Conservation (phyloP, 768 basidiomycete genomes). For the Mycena metata region DNA sequence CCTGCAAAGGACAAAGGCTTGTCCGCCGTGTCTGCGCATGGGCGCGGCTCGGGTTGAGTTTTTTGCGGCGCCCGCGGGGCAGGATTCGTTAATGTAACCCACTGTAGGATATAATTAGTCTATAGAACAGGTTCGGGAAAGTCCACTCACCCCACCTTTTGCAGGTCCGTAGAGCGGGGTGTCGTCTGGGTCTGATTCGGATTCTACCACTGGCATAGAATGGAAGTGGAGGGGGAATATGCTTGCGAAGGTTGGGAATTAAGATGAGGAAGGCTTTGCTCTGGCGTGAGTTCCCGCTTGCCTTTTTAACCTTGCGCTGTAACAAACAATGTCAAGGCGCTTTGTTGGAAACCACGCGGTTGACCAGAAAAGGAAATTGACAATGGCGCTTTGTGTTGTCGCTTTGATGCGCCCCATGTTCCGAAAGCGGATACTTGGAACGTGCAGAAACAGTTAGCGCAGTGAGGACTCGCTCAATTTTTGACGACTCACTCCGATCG, state of each 20-base stretch:
- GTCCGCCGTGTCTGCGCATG: too few relatives aligned
- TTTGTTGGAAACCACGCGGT: neutral
- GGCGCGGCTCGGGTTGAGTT: neutral
- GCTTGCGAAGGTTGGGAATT: neutral
- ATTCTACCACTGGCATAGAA: neutral
- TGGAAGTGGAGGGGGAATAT: neutral
- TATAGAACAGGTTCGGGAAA: too few relatives aligned
- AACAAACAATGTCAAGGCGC: neutral
- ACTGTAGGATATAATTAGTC: too few relatives aligned
- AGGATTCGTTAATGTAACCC: neutral
- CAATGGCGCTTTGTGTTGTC: too few relatives aligned
- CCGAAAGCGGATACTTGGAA: too few relatives aligned
- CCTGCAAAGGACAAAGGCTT: too few relatives aligned
- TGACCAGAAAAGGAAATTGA: too few relatives aligned
- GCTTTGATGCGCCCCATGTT: neutral
- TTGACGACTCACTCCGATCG: too few relatives aligned
- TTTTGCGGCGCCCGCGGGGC: neutral
- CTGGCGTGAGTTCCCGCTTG: too few relatives aligned
- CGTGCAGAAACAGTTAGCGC: too few relatives aligned
- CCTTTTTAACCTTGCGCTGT: neutral
- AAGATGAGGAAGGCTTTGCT: neutral
- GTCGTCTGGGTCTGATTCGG: neutral
- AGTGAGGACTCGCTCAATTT: too few relatives aligned
- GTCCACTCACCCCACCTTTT: neutral
- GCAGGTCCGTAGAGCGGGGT: neutral